A percentile compares a stretch with the other conserved stretches of the same genome.
These are phyloP conservation scores for Acarospora socialis DNA, from an alignment of 2,329 filamentous ascomycete genomes.

Conservation along the genomic window DNA sequence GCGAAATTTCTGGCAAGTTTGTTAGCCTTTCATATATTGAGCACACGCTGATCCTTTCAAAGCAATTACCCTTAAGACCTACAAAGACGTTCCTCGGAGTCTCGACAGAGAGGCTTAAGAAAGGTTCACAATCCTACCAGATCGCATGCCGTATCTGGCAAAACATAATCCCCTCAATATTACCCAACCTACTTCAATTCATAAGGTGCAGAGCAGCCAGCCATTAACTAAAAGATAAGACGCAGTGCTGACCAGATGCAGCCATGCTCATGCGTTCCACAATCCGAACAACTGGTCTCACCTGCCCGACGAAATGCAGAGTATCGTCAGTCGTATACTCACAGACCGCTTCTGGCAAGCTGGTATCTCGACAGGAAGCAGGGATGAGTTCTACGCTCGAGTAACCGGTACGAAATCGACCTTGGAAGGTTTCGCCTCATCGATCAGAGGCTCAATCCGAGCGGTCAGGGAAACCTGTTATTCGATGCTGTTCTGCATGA, in stretches of 20 bases:
- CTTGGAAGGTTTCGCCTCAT: slow-evolving; percentile 85
- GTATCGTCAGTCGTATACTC: slow-evolving; percentile 66
- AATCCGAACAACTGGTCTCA: slow-evolving; percentile 72
- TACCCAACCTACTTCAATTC: slow-evolving; percentile 77
- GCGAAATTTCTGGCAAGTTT: slow-evolving; percentile 50
- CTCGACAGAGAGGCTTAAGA: slow-evolving; percentile 77
- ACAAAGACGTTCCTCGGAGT: slow-evolving; percentile 89
- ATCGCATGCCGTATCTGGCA: slow-evolving; percentile 74
- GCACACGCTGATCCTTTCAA: too few relatives aligned
- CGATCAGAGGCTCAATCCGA: slow-evolving; percentile 74
- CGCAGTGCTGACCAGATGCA: slow-evolving; percentile 20
- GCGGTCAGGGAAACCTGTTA: slow-evolving; percentile 89
- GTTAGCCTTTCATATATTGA: slow-evolving; percentile 3
- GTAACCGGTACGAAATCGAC: slow-evolving; percentile 81
- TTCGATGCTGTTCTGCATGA: slow-evolving; percentile 88
- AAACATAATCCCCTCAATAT: slow-evolving; percentile 62
- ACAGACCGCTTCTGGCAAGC: slow-evolving; percentile 98
- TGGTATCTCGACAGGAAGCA: slow-evolving; percentile 87
- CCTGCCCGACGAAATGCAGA: slow-evolving; percentile 59
- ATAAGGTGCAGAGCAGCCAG: slow-evolving; percentile 42
- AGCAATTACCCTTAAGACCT: slow-evolving; percentile 63
- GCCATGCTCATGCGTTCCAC: slow-evolving; percentile 82
- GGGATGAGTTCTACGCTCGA: slow-evolving; percentile 89
- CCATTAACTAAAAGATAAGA: slow-evolving; percentile 12
- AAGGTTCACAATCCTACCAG: slow-evolving; percentile 55